Evolutionary conservation across 768 basidiomycete species (phyloP), one percentile per base, ranked within the genome.

Genomic region (Leccinum broughii): DNA sequence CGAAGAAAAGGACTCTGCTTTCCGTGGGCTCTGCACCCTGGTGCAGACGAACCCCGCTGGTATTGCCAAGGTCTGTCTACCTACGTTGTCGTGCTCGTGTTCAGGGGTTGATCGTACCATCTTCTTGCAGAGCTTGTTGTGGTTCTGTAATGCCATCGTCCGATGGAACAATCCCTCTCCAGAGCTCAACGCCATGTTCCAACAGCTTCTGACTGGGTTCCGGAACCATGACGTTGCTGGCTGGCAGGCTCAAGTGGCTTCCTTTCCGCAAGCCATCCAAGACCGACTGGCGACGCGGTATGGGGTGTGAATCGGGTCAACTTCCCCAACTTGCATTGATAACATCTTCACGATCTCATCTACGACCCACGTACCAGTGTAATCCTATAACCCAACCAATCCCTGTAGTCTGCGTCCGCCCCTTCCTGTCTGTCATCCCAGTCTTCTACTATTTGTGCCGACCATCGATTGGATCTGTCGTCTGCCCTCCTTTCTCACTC

Each of bases 1-100:
- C 69, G 96, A 98, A 68, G 97, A 99, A 80, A 99, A 98, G 77
- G 97, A 98, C 70, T 98, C 95, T 22, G 97, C 97, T 6, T 99
- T 98, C 86, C 84, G 95, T 58, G 97, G 97, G 2, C 85, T 99
- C 68, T 99, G 97, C 76, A 93, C 93, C 30, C 87, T 98, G 39
- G 93, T 98, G 61, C 93, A 95, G 75, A 86, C 86, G 32, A 99
- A 99, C 72, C 97, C 97, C 17, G 85, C 85, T 62, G 97, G 96
- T 3, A 93, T 98, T 61, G 85, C 92, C 48, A 94, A 94, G 85
- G 95, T 91, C 58, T 62, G 87, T 76, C 6, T 10, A 11, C n/a
- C 41, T 44, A 20, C n/a, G 1, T 7, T 48, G 39, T 20, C n/a
- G 24, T 35, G 4, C 22, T 48, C 54, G 41, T n/a, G 35, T n/a